Evolutionary conservation across 345 rosid species (phyloP).

Genomic region (Cardiospermum halicacabum): DNA sequence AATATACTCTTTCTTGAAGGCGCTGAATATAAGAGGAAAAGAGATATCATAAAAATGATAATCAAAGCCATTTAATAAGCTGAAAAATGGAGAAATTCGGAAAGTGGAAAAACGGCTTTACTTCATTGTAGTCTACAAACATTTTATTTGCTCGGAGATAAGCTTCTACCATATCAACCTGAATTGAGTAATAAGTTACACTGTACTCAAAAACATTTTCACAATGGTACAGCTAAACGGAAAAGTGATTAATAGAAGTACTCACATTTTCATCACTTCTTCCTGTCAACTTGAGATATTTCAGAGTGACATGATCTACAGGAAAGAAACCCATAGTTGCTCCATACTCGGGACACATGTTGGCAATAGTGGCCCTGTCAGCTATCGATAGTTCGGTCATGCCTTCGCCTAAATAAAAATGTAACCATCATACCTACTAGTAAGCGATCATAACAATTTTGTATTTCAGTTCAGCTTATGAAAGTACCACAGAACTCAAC

Average conservation of each 20-base stretch:
- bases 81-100: too few relatives aligned
- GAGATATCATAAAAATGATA: neutral
- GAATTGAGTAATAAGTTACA: constrained; percentile 13
- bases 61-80: neutral
- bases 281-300: constrained; percentile 94
- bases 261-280: constrained; percentile 96
- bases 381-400: constrained; percentile 90
- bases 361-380: constrained; percentile 98
- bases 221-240: constrained; percentile 3
- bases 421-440: constrained; percentile 1
- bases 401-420: constrained; percentile 72
- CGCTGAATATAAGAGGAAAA: constrained; percentile 48
- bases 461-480: constrained; percentile 12
- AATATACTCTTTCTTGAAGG: constrained; percentile 71
- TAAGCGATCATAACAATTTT: constrained; percentile 3
- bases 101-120: constrained; percentile 22
- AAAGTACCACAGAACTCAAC: constrained; percentile 81
- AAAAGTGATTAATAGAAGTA: constrained; percentile 10
- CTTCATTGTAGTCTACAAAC: constrained; percentile 95
- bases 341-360: constrained; percentile 99
- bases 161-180: constrained; percentile 92
- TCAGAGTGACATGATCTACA: constrained; percentile 91
- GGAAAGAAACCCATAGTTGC: constrained; percentile 99
- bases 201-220: too few relatives aligned
- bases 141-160: constrained; percentile 94